phyloP scores from a whole-genome alignment of 495 filamentous ascomycete species.

The Xylaria grammica region DNA sequence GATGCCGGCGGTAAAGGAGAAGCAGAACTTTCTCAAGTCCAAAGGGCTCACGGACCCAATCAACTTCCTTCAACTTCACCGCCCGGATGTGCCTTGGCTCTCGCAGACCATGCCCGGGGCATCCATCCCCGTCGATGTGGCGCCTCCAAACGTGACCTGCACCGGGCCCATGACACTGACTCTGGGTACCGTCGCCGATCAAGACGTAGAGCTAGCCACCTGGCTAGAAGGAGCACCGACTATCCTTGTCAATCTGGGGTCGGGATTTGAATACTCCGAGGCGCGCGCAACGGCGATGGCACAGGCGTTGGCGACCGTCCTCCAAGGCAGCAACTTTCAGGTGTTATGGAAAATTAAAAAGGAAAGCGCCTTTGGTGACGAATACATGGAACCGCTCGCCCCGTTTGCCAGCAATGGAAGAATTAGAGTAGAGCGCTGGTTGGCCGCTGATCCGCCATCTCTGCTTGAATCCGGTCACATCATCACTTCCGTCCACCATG shows the following conservation, averaged over 20 bases:
- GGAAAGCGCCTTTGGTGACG: constrained; percentile 22
- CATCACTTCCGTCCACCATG: constrained; percentile 57
- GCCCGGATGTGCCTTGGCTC: constrained; percentile 10
- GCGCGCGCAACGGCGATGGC: constrained; percentile 42
- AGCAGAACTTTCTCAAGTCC: constrained; percentile 15
- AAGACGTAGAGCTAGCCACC: constrained; percentile 44
- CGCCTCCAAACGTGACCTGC: constrained; percentile 51
- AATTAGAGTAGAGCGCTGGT: constrained; percentile 50
- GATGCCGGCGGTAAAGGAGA: constrained; percentile 22
- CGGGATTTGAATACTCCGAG: constrained; percentile 33
- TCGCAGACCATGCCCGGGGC: constrained; percentile 36
- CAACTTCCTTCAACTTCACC: constrained; percentile 14
- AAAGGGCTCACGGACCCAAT: constrained; percentile 24
- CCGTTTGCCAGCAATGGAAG: constrained; percentile 33
- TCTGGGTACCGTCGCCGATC: constrained; percentile 37
- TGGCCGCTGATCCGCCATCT: constrained; percentile 52
- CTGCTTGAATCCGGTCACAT: constrained; percentile 53
- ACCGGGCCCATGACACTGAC: constrained; percentile 47
- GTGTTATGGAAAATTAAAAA: constrained; percentile 53
- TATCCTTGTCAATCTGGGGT: constrained; percentile 55
- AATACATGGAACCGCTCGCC: constrained; percentile 24
- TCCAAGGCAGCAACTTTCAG: constrained; percentile 43
- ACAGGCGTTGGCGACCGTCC: constrained; percentile 39
- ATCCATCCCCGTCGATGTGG: constrained; percentile 44
- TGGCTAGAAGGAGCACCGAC: constrained; percentile 53